phyloP scores from a whole-genome alignment of 2,329 filamentous ascomycete species.

The Fusarium stilboides region DNA sequence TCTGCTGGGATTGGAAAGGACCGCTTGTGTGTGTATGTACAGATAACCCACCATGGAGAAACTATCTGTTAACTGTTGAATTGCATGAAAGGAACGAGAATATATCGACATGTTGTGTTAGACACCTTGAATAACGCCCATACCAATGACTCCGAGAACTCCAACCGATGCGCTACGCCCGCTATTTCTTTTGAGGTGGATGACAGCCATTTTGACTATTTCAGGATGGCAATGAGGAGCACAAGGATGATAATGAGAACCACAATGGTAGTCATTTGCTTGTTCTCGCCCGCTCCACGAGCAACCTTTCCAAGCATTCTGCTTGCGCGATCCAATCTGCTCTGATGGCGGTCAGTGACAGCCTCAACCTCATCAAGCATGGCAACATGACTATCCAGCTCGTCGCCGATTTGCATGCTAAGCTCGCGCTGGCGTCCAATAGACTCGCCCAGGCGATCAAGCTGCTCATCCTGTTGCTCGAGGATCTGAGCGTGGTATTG shows the following conservation, averaged over 20 bases:
- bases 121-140: constrained; percentile 19
- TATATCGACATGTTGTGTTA: constrained; percentile 9
- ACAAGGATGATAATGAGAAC: constrained; percentile 86
- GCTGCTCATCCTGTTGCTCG: constrained; percentile 90
- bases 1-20: background rate
- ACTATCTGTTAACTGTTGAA: background rate
- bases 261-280: constrained; percentile 87
- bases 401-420: constrained; percentile 95
- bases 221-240: constrained; percentile 85
- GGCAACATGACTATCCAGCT: constrained; percentile 90
- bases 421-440: constrained; percentile 93
- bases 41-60: constrained; percentile 3
- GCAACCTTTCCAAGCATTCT: constrained; percentile 80
- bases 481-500: constrained; percentile 85
- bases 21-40: constrained; percentile 21
- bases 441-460: constrained; percentile 88
- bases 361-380: constrained; percentile 92
- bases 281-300: constrained; percentile 84
- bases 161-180: constrained; percentile 42
- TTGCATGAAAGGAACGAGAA: constrained; percentile 4
- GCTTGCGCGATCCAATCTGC: constrained; percentile 81
- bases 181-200: constrained; percentile 23
- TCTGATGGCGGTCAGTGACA: constrained; percentile 84
- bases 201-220: constrained; percentile 62
- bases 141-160: constrained; percentile 36